These are phyloP conservation scores for Cicer cuneatum DNA, from an alignment of 306 rosid species.

Conservation along the genomic window DNA sequence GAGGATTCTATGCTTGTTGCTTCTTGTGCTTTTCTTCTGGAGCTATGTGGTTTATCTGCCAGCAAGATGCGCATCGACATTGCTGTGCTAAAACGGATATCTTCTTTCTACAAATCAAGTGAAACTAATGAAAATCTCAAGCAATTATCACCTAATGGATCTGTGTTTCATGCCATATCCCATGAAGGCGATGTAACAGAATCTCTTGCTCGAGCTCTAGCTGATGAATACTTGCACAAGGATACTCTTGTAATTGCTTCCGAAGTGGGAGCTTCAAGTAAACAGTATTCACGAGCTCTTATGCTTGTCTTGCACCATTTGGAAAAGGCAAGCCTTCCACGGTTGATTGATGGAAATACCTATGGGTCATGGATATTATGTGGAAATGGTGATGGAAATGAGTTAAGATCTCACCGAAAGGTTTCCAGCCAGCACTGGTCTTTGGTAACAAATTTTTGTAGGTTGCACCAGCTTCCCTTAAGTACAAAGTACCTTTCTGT, in stretches of 20 bases:
- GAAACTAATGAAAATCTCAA: constrained; percentile 65
- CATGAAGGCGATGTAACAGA: constrained; percentile 70
- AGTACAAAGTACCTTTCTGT: constrained; percentile 87
- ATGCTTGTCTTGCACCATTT: constrained; percentile 77
- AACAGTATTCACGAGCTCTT: constrained; percentile 72
- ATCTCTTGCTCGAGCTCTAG: constrained; percentile 87
- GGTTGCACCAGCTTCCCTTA: constrained; percentile 82
- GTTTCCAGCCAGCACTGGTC: constrained; percentile 92
- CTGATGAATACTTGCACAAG: constrained; percentile 81
- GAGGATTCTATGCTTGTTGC: constrained; percentile 88
- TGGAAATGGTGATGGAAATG: constrained; percentile 80
- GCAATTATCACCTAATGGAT: constrained; percentile 69
- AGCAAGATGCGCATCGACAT: constrained; percentile 76
- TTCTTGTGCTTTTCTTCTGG: constrained; percentile 86
- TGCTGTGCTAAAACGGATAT: constrained; percentile 82
- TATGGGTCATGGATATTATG: constrained; percentile 87
- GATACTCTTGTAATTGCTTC: constrained; percentile 53
- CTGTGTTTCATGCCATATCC: constrained; percentile 73
- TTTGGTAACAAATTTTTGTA: constrained; percentile 84
- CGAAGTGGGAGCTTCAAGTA: constrained; percentile 52
- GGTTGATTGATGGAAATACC: constrained; percentile 66
- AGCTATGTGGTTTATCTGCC: constrained; percentile 92
- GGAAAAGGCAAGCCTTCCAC: constrained; percentile 84
- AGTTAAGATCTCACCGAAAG: constrained; percentile 87
- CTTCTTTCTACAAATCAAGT: constrained; percentile 68